Evolutionary conservation across 352 stramenopile species (phyloP).

Genomic region (Peronosclerospora sorghi): DNA sequence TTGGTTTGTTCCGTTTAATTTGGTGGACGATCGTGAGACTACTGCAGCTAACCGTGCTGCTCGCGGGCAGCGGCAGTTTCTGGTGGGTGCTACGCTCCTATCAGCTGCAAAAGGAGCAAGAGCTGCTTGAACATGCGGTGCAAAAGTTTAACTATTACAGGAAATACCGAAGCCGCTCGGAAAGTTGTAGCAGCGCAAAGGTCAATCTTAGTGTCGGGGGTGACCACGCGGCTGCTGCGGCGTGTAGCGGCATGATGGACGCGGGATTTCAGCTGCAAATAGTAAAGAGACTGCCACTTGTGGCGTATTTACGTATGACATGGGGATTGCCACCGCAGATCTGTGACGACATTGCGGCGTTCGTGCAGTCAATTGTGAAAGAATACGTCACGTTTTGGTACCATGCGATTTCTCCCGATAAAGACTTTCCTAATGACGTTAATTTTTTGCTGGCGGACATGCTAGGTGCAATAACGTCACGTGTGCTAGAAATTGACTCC

Average conservation of each 20-base stretch:
- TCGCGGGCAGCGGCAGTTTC: constrained; percentile 36
- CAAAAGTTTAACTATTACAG: constrained; percentile 42
- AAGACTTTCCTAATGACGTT: constrained; percentile 58
- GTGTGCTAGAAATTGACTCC: constrained; percentile 58
- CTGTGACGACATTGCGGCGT: constrained; percentile 46
- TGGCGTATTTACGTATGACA: constrained; percentile 44
- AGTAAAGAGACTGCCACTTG: constrained; percentile 47
- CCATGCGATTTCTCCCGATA: constrained; percentile 43
- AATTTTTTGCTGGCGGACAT: constrained; percentile 55
- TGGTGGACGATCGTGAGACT: constrained; percentile 22
- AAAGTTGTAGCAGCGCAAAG: constrained; percentile 3
- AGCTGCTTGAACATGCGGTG: constrained; percentile 41
- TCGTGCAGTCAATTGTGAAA: constrained; percentile 35
- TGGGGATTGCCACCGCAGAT: constrained; percentile 45
- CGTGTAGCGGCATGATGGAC: constrained; percentile 18
- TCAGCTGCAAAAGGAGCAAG: constrained; percentile 51
- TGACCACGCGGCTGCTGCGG: background rate
- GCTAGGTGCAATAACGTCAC: constrained; percentile 38
- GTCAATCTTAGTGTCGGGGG: constrained; percentile 2
- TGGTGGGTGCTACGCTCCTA: constrained; percentile 56
- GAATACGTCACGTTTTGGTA: constrained; percentile 70
- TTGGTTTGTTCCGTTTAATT: constrained; percentile 13
- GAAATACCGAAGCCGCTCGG: constrained; percentile 29
- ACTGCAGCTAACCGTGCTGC: constrained; percentile 31
- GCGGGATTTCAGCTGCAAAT: constrained; percentile 42